Evolutionary conservation across 768 basidiomycete genomes (phyloP), one percentile per base, ranked within the genome.

Genomic region (Russula earlei): DNA sequence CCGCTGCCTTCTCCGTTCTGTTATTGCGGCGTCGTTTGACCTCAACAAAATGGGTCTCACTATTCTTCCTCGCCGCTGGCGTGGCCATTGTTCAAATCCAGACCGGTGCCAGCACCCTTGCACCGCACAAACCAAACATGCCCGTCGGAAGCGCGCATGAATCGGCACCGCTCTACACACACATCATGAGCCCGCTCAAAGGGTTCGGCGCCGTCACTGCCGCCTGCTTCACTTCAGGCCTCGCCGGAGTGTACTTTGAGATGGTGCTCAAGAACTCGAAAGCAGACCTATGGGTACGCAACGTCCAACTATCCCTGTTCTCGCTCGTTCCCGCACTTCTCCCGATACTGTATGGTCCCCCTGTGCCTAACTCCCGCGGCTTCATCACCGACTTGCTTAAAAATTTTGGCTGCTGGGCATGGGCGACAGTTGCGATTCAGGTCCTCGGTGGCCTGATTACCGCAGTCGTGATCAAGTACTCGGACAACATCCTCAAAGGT

Each of bases 11-110:
- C 69, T 91, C 89, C 42, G 91, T 95, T 52, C 70, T 81, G 2
- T 77, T 97, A 58, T 80, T 95, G 15, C 83, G 91, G 40, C 88
- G 77, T 66, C 80, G 77, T 64, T 75, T 98, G 38, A 77, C 77
- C 29, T 70, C 77, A 0, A 76, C 77, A 2, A 93, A 97, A 67
- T 98, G 96, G 95, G 68, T 91, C 19, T 81, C 91, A 0, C 74
- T 98, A 10, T 77, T 92, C 68, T 83, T 92, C 70, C 76, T 99
- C 40, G 93, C 94, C 2, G 77, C 91, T 25, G 95, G 95, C 5
- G 93, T 96, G 25, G 92, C 85, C 24, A 89, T 95, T 67, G 93
- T 94, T 12, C 96, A 99, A 71, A 87, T 98, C 9, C 94, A 97
- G 71, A 80, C 82, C 1, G 74, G 76, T 8, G 62, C 74, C 0